phyloP scores from a whole-genome alignment of 495 filamentous ascomycete genomes.

The Penicillium antarcticum region DNA sequence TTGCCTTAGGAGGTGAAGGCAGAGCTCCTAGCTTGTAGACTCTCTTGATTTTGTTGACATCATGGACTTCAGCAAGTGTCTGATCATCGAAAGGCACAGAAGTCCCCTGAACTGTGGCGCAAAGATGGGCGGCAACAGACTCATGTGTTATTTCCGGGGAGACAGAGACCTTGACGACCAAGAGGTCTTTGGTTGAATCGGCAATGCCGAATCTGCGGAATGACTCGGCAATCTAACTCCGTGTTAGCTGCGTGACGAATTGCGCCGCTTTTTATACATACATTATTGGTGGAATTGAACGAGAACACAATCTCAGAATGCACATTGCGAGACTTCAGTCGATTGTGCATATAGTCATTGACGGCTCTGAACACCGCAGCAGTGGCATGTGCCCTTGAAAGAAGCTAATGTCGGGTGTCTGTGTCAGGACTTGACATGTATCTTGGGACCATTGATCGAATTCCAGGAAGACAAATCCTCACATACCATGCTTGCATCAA shows the following conservation, averaged over 20 bases:
- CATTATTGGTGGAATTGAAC: conserved; percentile 83
- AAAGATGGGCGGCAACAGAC: conserved; percentile 60
- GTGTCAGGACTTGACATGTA: neutral
- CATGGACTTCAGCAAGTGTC: conserved; percentile 51
- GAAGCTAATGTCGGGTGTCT: conserved; percentile 41
- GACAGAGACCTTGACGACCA: conserved; percentile 70
- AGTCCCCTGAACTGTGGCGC: conserved; percentile 57
- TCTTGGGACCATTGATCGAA: neutral
- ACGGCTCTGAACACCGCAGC: conserved; percentile 77
- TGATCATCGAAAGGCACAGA: conserved; percentile 62
- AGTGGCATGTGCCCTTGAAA: conserved; percentile 68
- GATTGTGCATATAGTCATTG: conserved; percentile 57
- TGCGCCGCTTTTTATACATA: conserved; percentile 28
- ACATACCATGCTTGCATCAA: conserved; percentile 72
- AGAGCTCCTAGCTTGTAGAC: conserved; percentile 72
- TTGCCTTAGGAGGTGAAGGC: conserved; percentile 31
- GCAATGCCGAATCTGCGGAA: conserved; percentile 84
- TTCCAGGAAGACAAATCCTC: neutral
- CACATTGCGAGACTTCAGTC: conserved; percentile 77
- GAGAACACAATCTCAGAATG: conserved; percentile 91
- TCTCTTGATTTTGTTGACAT: conserved; percentile 71
- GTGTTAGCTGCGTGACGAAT: conserved; percentile 19
- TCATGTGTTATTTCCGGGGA: conserved; percentile 48
- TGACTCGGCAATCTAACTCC: conserved; percentile 75
- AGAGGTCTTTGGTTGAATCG: conserved; percentile 62